Evolutionary conservation across 129 eudicot genomes (phyloP), one percentile per base, ranked within the genome.

Genomic region (Flaveria bidentis): DNA sequence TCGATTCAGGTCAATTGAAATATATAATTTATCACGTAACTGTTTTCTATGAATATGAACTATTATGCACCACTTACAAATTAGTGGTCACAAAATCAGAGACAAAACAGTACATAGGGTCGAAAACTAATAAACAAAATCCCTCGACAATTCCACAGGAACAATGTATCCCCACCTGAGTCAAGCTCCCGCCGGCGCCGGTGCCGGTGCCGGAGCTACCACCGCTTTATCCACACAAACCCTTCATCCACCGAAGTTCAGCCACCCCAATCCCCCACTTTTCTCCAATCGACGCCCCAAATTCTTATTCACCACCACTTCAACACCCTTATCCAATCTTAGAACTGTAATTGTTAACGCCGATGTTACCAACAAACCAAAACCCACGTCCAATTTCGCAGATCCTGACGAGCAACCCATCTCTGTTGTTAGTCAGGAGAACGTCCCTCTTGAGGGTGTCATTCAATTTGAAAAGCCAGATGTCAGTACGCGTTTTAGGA

Each of bases 371-470:
- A 65, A 79, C 60, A 67, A 71, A 44, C 13, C 77, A 7, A 81
- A 77, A 56, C 47, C 87, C 36, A 20, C 85, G 14, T 58, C 85
- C 63, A 67, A 85, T 69, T 71, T 80, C 41, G 8, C 75, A 18
- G 25, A 70, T 33, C 80, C 84, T 6, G 83, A 70, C 9, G 74
- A 53, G 2, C 76, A 69, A 13, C 65, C 90, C 16, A 81, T 84
- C 46, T 78, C 90, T 13, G 42, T 87, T 13, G 91, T 88, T 14
- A 80, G 81, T 36, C 89, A 86, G 76, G 92, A 90, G 6, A 78
- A 72, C 46, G 90, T 94, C 2, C 93, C 96, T 61, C 91, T 94
- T 64, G 98, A 94, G 84, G 98, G 98, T 30, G 98, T 89, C 42
- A 94, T 91, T 87, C 98, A 91, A 73, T 91, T 89, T 52, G 97